Percentiles rank a stretch among this genome's conserved stretches.
phyloP scores from a whole-genome alignment of 139 green algal genomes.

The Prasinococcaceae sp. region DNA sequence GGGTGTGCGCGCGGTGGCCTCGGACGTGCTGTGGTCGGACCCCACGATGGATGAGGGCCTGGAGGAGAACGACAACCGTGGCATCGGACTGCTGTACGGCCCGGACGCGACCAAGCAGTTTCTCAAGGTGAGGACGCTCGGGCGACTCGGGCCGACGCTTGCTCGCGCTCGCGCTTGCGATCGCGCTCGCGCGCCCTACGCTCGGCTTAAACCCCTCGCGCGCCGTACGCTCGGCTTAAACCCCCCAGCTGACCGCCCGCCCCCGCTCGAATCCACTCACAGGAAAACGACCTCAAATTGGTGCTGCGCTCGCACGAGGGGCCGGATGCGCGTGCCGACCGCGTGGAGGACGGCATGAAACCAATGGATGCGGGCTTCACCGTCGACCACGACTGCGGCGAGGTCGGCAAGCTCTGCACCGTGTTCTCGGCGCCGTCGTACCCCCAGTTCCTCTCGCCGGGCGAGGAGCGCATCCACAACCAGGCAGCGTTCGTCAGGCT shows the following conservation, averaged over 20 bases:
- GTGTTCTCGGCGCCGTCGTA: constrained; percentile 89
- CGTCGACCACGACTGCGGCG: constrained; percentile 56
- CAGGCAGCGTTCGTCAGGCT: constrained; percentile 9
- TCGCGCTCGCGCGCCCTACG: no score
- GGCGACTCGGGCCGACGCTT: not conserved
- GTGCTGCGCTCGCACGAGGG: constrained; percentile 73
- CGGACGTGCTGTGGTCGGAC: constrained; percentile 91
- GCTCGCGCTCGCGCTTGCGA: no score
- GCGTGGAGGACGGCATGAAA: constrained; percentile 40
- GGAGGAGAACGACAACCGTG: constrained; percentile 50
- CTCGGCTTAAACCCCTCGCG: no score
- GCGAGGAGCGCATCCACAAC: constrained; percentile 10
- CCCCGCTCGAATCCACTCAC: no score
- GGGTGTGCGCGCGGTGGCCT: constrained; percentile 33
- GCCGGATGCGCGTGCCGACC: constrained; percentile 68
- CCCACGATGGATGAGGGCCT: constrained; percentile 48
- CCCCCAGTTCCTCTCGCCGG: constrained; percentile 44
- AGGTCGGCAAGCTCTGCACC: constrained; percentile 60
- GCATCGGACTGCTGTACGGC: constrained; percentile 79
- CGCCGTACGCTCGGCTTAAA: no score
- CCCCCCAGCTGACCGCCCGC: no score
- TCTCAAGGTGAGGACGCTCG: constrained; percentile 12
- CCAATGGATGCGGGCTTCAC: constrained; percentile 56
- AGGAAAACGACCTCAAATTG: no score
- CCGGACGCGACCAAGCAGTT: constrained; percentile 58